Percentiles rank a stretch among this genome's conserved stretches.
Evolutionary conservation across 2,329 filamentous ascomycete species (phyloP).

Genomic region (Drechslerella dactyloides): DNA sequence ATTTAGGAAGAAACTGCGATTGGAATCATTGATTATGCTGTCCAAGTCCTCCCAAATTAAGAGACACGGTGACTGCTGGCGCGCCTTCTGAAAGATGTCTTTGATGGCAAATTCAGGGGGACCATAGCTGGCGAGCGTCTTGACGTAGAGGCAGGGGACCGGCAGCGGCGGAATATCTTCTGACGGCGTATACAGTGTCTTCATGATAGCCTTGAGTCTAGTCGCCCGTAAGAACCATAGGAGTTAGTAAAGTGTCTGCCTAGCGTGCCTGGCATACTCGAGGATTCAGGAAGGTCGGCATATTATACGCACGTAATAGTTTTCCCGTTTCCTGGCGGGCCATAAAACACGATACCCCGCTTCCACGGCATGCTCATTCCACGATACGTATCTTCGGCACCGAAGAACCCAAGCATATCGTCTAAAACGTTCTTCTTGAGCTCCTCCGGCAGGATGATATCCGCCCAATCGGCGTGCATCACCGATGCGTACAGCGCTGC

Average conservation of each 20-base stretch:
- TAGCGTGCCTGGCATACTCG: not conserved
- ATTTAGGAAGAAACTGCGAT: constrained; percentile 74
- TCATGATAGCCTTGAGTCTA: constrained; percentile 70
- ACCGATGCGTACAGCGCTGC: constrained; percentile 67
- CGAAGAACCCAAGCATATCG: constrained; percentile 71
- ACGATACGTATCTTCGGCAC: constrained; percentile 66
- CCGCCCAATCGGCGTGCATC: constrained; percentile 67
- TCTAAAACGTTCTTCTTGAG: constrained; percentile 71
- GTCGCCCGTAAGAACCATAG: not conserved
- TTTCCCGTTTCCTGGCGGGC: constrained; percentile 71
- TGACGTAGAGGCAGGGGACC: constrained; percentile 66
- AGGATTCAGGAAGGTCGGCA: not conserved
- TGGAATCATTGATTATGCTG: constrained; percentile 67
- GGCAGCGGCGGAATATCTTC: constrained; percentile 60
- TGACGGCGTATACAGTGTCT: constrained; percentile 65
- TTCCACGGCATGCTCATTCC: constrained; percentile 73
- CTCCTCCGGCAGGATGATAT: constrained; percentile 69
- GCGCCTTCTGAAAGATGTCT: constrained; percentile 66
- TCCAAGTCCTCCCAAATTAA: constrained; percentile 76
- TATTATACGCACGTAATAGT: constrained; percentile 64
- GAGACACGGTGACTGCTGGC: constrained; percentile 70
- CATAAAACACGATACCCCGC: constrained; percentile 71
- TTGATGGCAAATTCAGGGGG: constrained; percentile 67
- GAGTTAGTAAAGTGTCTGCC: not conserved
- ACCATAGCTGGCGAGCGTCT: constrained; percentile 61